These are phyloP conservation scores for Xylariaceae sp. DNA, from an alignment of 2,329 filamentous ascomycete species.

Conservation along the genomic window DNA sequence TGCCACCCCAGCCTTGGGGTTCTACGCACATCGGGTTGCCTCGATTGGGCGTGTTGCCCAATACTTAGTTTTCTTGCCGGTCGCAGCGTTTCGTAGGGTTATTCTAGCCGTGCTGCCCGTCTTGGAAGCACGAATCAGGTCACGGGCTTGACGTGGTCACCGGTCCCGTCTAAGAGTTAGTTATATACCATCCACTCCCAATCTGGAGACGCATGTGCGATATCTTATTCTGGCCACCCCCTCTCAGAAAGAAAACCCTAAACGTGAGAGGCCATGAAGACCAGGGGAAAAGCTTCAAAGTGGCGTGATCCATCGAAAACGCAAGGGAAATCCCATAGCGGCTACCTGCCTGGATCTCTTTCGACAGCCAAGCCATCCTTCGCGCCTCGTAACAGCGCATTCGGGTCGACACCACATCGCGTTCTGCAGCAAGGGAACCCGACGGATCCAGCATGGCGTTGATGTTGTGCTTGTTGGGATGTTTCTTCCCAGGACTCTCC, in stretches of 20 bases:
- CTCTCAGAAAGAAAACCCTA: neutral
- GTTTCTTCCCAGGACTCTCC: conserved; percentile 2
- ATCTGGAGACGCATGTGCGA: neutral
- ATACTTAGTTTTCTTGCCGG: neutral
- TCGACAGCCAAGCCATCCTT: neutral
- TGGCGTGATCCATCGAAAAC: neutral
- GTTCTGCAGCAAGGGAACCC: conserved; percentile 9
- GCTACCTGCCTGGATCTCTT: neutral
- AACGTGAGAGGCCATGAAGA: neutral
- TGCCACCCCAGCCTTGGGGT: conserved; percentile 9
- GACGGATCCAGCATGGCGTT: conserved; percentile 11
- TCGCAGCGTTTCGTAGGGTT: too few relatives aligned
- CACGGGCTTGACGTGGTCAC: neutral
- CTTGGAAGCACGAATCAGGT: neutral
- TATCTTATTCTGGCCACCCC: neutral
- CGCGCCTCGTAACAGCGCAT: neutral
- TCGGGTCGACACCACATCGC: conserved; percentile 3
- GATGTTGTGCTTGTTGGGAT: conserved; percentile 5
- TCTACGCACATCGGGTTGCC: conserved; percentile 8
- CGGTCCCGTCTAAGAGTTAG: neutral
- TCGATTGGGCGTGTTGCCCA: neutral
- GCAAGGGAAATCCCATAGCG: neutral
- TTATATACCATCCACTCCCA: neutral
- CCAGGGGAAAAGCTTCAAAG: neutral
- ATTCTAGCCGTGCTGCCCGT: neutral